Evolutionary conservation across 75 land plant species (phyloP).

Genomic region (Picea sitchensis): DNA sequence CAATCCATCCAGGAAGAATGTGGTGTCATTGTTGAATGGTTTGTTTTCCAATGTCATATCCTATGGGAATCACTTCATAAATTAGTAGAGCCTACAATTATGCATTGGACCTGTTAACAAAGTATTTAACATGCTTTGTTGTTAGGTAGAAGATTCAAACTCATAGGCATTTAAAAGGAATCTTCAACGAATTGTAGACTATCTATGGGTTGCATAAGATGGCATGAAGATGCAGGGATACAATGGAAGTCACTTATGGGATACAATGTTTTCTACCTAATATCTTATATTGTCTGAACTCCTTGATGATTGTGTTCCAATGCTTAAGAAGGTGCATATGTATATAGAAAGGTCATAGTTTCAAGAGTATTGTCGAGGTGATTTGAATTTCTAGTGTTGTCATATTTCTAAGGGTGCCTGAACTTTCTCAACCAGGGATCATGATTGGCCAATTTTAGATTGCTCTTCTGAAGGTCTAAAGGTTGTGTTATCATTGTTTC

Average conservation of each 20-base stretch:
- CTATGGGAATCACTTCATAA: slow-evolving; percentile 45
- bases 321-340: slow-evolving; percentile 65
- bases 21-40: slow-evolving; percentile 99
- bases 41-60: slow-evolving; percentile 88
- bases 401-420: slow-evolving; percentile 92
- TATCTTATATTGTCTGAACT: slow-evolving; percentile 68
- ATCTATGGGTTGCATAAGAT: too few relatives aligned
- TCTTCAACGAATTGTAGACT: slow-evolving; percentile 29
- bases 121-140: slow-evolving; percentile 95
- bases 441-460: slow-evolving; percentile 93
- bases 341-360: slow-evolving; percentile 78
- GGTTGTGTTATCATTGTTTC: slow-evolving; percentile 56
- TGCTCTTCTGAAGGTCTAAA: slow-evolving; percentile 85
- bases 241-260: slow-evolving; percentile 95
- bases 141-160: slow-evolving; percentile 92
- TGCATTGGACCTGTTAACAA: background rate
- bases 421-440: slow-evolving; percentile 92
- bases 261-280: slow-evolving; percentile 79
- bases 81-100: too few relatives aligned
- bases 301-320: slow-evolving; percentile 29
- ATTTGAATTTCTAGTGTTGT: slow-evolving; percentile 69
- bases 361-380: slow-evolving; percentile 68
- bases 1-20: slow-evolving; percentile 97
- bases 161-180: slow-evolving; percentile 93
- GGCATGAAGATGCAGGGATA: slow-evolving; percentile 99